phyloP scores from a whole-genome alignment of 139 green algal species.

The Zygnema circumcarinatum region DNA sequence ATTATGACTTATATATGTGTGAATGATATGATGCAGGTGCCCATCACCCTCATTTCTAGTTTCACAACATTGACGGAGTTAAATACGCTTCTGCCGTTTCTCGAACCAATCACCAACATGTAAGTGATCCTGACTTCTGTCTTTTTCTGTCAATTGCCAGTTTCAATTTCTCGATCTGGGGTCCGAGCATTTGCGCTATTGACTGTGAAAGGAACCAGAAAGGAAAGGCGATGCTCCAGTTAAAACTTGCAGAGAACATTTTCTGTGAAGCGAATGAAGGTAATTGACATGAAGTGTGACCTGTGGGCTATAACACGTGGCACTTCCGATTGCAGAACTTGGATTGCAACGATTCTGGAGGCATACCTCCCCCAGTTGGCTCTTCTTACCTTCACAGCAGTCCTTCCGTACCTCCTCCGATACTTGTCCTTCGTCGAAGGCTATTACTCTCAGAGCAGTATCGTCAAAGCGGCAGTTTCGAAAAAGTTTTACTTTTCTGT shows the following conservation, averaged over 20 bases:
- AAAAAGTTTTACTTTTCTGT: slow-evolving; percentile 64
- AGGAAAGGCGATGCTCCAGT: no score
- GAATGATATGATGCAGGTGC: no score
- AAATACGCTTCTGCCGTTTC: slow-evolving; percentile 55
- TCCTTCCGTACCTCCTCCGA: slow-evolving; percentile 52
- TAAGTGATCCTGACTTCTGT: slow-evolving; percentile 23
- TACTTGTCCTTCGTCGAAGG: slow-evolving; percentile 50
- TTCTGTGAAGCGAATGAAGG: no score
- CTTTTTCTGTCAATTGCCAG: background rate
- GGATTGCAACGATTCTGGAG: slow-evolving; percentile 47
- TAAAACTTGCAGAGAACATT: no score
- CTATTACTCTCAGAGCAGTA: background rate
- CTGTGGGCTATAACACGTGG: no score
- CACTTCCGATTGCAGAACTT: slow-evolving; percentile 19
- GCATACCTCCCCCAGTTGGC: slow-evolving; percentile 58
- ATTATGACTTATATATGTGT: no score
- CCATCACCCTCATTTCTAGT: slow-evolving; percentile 48
- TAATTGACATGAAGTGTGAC: no score
- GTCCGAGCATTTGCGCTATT: no score
- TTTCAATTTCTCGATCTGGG: background rate
- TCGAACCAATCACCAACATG: slow-evolving; percentile 53
- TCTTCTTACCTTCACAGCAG: slow-evolving; percentile 50
- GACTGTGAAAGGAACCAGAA: no score
- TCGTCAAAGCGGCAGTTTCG: slow-evolving; percentile 15
- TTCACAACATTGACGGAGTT: slow-evolving; percentile 59